Percentiles rank a stretch among this genome's conserved stretches.
These are phyloP conservation scores for Nannochloropsis oceanica DNA, from an alignment of 108 stramenopile genomes.

Conservation along the genomic window DNA sequence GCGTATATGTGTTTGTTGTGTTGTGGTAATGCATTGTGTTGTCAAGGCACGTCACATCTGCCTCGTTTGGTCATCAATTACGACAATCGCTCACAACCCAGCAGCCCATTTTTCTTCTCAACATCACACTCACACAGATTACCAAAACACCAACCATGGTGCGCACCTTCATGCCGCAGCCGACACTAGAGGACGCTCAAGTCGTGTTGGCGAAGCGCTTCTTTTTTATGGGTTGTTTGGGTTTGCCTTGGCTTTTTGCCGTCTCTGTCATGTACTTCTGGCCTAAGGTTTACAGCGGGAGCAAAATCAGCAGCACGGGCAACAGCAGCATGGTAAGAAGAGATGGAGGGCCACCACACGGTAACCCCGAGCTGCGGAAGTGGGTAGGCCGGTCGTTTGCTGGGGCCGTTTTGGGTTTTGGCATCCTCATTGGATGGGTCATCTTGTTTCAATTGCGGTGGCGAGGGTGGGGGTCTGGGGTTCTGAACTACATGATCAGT, in stretches of 20 bases:
- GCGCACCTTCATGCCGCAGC: not conserved
- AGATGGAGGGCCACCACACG: not conserved
- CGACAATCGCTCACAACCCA: too few species aligned
- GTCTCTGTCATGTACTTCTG: not conserved
- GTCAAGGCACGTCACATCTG: too few species aligned
- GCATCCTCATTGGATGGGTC: not conserved
- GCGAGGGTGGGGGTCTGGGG: not conserved
- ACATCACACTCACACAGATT: too few species aligned
- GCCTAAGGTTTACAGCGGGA: not conserved
- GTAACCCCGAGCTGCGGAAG: not conserved
- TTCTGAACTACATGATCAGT: not conserved
- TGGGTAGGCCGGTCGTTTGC: not conserved
- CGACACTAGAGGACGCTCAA: not conserved
- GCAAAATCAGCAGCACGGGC: not conserved
- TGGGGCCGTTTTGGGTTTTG: not conserved
- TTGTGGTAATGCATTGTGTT: too few species aligned
- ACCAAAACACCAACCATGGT: not conserved
- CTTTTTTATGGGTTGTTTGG: not conserved
- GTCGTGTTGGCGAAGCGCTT: not conserved
- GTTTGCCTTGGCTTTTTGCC: not conserved
- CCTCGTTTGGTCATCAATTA: too few species aligned
- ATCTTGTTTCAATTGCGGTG: not conserved
- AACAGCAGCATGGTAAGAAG: not conserved
- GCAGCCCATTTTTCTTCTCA: too few species aligned
- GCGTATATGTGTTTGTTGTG: too few species aligned